Percentiles rank a stretch among this genome's conserved stretches.
phyloP scores from a whole-genome alignment of 2,329 filamentous ascomycete species.

The Stagonosporopsis vannaccii region DNA sequence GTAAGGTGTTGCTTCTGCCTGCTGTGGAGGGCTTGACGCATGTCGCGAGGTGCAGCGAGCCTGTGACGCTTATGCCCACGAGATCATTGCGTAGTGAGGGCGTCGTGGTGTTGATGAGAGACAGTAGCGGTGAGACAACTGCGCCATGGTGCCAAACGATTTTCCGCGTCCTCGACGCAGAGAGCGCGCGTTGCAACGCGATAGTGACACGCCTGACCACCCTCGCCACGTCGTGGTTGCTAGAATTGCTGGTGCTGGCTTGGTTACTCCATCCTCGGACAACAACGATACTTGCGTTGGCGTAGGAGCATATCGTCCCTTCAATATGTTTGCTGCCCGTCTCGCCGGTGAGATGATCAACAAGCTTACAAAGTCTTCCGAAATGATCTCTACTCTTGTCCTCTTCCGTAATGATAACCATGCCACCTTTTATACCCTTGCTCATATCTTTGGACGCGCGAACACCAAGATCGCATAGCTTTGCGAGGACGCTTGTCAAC shows the following conservation, averaged over 20 bases:
- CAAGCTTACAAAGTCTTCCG: slow-evolving; percentile 35
- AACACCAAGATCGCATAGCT: slow-evolving; percentile 34
- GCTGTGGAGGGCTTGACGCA: slow-evolving; percentile 30
- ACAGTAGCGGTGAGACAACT: slow-evolving; percentile 35
- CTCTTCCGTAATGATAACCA: slow-evolving; percentile 41
- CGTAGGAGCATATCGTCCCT: slow-evolving; percentile 32
- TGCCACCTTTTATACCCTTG: slow-evolving; percentile 27
- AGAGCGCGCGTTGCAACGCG: slow-evolving; percentile 31
- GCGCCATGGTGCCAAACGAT: slow-evolving; percentile 48
- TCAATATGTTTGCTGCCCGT: slow-evolving; percentile 37
- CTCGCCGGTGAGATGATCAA: slow-evolving; percentile 33
- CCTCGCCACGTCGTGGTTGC: slow-evolving; percentile 20
- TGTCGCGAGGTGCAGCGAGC: slow-evolving; percentile 27
- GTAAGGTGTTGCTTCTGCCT: slow-evolving; percentile 32
- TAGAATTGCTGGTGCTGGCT: slow-evolving; percentile 8
- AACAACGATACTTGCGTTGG: slow-evolving; percentile 37
- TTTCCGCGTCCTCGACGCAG: slow-evolving; percentile 22
- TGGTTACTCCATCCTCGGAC: slow-evolving; percentile 37
- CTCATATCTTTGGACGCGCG: slow-evolving; percentile 19
- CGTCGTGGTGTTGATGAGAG: slow-evolving; percentile 41
- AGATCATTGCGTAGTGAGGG: slow-evolving; percentile 31
- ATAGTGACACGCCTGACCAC: slow-evolving; percentile 36
- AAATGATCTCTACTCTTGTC: slow-evolving; percentile 29
- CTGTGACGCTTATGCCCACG: slow-evolving; percentile 35
- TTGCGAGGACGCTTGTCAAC: slow-evolving; percentile 40